Evolutionary conservation across 176 grass and related monocot genomes (phyloP).

Genomic region (Areca catechu): DNA sequence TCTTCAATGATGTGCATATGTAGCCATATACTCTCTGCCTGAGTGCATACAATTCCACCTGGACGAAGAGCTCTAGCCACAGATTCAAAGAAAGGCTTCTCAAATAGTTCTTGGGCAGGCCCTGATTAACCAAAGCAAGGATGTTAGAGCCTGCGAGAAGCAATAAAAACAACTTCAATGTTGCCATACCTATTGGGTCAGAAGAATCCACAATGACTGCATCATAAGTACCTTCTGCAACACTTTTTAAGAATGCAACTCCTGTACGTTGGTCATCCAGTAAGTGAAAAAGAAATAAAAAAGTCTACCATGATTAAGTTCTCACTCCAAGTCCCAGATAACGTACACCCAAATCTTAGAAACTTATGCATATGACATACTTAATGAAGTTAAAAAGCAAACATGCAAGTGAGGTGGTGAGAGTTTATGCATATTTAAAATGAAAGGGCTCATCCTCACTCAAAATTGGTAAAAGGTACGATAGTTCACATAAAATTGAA

Average conservation of each 20-base stretch:
- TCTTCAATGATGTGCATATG: conserved; percentile 98
- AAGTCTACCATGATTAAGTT: too few species aligned
- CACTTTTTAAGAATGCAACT: conserved; percentile 77
- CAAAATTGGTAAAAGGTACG: too few species aligned
- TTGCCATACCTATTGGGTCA: conserved; percentile 60
- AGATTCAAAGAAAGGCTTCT: conserved; percentile 91
- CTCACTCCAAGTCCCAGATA: neutral
- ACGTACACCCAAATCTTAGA: too few species aligned
- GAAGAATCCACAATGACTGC: conserved; percentile 93
- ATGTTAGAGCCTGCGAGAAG: conserved; percentile 11
- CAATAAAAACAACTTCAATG: neutral
- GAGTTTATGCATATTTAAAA: too few species aligned
- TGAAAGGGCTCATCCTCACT: too few species aligned
- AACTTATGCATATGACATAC: too few species aligned
- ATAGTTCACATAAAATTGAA: too few species aligned
- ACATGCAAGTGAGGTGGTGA: too few species aligned
- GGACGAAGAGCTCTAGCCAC: conserved; percentile 67
- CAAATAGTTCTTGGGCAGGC: conserved; percentile 94
- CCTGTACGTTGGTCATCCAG: conserved; percentile 23
- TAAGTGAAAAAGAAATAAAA: too few species aligned
- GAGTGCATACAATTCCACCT: conserved; percentile 88
- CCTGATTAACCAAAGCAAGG: conserved; percentile 22
- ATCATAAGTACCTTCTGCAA: conserved; percentile 72
- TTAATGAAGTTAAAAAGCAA: too few species aligned
- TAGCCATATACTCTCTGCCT: conserved; percentile 97